Conservation (phyloP, 208 protist genomes). For the Acanthamoeba culbertsoni region DNA sequence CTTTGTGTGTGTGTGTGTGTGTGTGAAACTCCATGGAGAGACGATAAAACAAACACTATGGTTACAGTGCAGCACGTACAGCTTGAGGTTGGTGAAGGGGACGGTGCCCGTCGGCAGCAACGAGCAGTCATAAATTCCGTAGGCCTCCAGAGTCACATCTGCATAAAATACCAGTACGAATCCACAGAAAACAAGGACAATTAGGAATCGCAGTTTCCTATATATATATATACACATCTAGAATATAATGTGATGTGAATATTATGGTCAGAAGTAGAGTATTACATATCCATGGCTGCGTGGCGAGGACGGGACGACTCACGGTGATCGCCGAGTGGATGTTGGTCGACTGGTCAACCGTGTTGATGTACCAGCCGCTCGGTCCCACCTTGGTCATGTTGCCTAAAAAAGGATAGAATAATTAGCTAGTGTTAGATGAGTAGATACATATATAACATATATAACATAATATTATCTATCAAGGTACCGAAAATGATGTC, state of each 20-base stretch:
- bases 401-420: background rate
- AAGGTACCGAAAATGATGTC: background rate
- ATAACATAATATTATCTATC: background rate
- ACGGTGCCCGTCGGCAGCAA: background rate
- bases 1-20: background rate
- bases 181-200: background rate
- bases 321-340: background rate
- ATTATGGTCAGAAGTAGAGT: background rate
- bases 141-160: conserved; percentile 14
- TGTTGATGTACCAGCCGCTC: conserved; percentile 5
- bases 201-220: too few species aligned
- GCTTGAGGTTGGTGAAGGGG: background rate
- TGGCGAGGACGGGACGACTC: background rate
- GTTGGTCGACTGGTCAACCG: background rate
- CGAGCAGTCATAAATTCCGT: conserved; percentile 40
- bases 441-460: background rate
- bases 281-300: background rate
- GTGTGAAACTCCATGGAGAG: background rate
- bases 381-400: conserved; percentile 25
- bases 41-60: too few species aligned
- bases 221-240: background rate
- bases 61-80: too few species aligned
- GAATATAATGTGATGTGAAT: background rate
- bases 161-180: background rate
- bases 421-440: background rate